Evolutionary conservation across 192 early-diverging fungal genomes (phyloP), one percentile per base, ranked within the genome.

Genomic region (Coemansia sp.): DNA sequence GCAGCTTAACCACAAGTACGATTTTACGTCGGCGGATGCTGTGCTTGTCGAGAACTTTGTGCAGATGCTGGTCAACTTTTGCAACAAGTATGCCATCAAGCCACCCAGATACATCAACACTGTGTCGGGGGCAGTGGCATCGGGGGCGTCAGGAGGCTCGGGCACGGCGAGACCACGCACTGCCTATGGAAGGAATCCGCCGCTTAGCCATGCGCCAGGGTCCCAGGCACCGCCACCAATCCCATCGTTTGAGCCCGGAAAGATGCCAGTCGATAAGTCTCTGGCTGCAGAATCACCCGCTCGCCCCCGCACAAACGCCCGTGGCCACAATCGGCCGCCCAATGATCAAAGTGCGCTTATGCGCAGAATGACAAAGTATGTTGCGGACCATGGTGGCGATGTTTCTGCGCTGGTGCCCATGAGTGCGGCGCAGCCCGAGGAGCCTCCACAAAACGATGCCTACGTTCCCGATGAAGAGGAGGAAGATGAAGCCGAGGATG

Each of bases 351-450:
- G 53, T 63, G 72, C 78, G 37, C 60, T 81, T 49, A 71, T 81
- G 61, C 73, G 72, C 1, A 65, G 78, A 16, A 81, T 75, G 78
- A 81, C 73, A 62, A 81, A 79, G 60, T 79, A 79, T 10, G 77
- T 79, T 16, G 78, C 72, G 0, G 78, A 75, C 53, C 72, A 81
- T 53, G 73, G 78, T 39, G 73, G 78, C 30, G 73, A 75, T 35
- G 72, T 75, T n/a, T 72, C 78, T 1, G 73, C 60, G 46, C 63
- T 75, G 20, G 78, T 81, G 15, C 70, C 72, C 1, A 75, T 75
- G 78, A 70, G 63, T 21, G 66, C 59, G 53, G 66, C 65, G 20
- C 60, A 65, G 40, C 60, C 66, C 12, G 78, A 72, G 18, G 73
- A 67, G 23, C 25, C 8, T 7, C 31, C 30, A 13, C 39, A 43